Percentiles rank a stretch among this genome's conserved stretches.
Conservation (phyloP, 371 early-diverging fungal genomes). For the Batkoa obscura region DNA sequence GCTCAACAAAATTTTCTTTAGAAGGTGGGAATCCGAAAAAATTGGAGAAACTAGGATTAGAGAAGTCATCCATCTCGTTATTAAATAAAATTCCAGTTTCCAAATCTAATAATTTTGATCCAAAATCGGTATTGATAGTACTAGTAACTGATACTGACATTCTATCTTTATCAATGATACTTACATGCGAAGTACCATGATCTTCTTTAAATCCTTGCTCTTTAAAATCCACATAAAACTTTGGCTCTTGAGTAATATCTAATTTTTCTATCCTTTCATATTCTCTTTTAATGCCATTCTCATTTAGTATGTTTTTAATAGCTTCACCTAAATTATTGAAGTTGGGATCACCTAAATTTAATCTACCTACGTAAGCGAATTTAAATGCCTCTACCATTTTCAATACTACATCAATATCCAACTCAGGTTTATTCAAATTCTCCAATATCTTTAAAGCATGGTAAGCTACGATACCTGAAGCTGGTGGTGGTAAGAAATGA, state of each 20-base stretch:
- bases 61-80: slow-evolving; percentile 97
- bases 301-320: slow-evolving; percentile 36
- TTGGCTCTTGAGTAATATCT: neutral
- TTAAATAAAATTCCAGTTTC: slow-evolving; percentile 91
- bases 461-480: slow-evolving; percentile 67
- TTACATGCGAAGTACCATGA: slow-evolving; percentile 96
- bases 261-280: neutral
- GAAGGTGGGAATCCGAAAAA: slow-evolving; percentile 69
- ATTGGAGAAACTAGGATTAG: slow-evolving; percentile 67
- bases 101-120: slow-evolving; percentile 81
- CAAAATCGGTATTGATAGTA: slow-evolving; percentile 94
- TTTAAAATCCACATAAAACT: neutral
- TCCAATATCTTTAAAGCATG: slow-evolving; percentile 78
- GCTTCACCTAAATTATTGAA: slow-evolving; percentile 28
- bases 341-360: slow-evolving; percentile 64
- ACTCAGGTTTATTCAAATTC: slow-evolving; percentile 26
- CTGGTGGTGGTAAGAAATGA: slow-evolving; percentile 44
- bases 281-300: slow-evolving; percentile 16
- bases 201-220: slow-evolving; percentile 38
- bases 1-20: slow-evolving; percentile 62
- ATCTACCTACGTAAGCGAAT: slow-evolving; percentile 71
- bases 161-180: slow-evolving; percentile 70
- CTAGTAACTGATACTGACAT: slow-evolving; percentile 79
- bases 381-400: slow-evolving; percentile 82
- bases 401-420: slow-evolving; percentile 38